Evolutionary conservation across 2,329 filamentous ascomycete species (phyloP).

Genomic region (Venturia effusa): DNA sequence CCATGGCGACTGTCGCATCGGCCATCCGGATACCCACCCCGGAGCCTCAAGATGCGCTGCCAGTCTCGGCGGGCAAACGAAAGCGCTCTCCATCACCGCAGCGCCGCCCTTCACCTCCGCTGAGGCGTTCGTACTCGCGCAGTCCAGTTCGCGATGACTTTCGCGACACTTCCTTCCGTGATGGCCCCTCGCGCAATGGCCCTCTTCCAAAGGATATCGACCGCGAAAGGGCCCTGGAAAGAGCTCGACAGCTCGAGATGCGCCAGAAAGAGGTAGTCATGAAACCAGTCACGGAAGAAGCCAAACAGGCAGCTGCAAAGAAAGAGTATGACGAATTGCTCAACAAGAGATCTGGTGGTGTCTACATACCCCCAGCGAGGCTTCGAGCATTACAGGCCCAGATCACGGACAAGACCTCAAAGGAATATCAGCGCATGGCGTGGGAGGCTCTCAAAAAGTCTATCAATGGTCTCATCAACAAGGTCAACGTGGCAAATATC

Average conservation of each 20-base stretch:
- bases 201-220: constrained; percentile 39
- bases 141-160: constrained; percentile 12
- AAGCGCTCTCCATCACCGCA: constrained; percentile 18
- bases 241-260: constrained; percentile 39
- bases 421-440: constrained; percentile 97
- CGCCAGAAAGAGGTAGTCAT: constrained; percentile 34
- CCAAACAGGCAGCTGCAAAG: constrained; percentile 80
- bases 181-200: constrained; percentile 13
- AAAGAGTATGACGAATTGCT: constrained; percentile 89
- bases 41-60: constrained; percentile 6
- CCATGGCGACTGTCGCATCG: constrained; percentile 9
- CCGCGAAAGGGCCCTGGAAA: constrained; percentile 38
- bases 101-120: constrained; percentile 23
- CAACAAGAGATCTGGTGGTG: constrained; percentile 87
- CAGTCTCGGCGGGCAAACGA: constrained; percentile 13
- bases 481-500: constrained; percentile 96
- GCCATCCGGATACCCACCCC: constrained; percentile 12
- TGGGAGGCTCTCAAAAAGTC: constrained; percentile 99
- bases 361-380: constrained; percentile 88
- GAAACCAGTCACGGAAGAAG: constrained; percentile 57
- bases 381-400: constrained; percentile 87
- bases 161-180: constrained; percentile 12
- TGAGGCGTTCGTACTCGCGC: constrained; percentile 19
- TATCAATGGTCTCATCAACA: constrained; percentile 98
- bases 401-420: constrained; percentile 91